Percentiles rank a stretch among this genome's conserved stretches.
These are phyloP conservation scores for Morella rubra DNA, from an alignment of 306 rosid genomes.

Conservation along the genomic window DNA sequence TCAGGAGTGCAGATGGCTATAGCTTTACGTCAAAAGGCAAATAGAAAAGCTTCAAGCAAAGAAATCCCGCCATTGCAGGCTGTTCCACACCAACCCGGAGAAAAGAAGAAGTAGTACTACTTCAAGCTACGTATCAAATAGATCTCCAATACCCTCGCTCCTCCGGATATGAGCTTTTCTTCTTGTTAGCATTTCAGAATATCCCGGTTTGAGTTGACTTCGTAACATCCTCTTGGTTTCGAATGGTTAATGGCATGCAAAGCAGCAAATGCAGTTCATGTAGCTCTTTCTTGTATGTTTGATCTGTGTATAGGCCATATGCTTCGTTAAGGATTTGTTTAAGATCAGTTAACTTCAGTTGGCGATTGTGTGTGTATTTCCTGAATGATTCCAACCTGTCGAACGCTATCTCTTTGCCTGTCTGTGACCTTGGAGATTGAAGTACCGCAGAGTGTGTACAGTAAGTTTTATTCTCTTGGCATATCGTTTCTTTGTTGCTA, in stretches of 20 bases:
- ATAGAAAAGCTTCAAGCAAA: too few species aligned
- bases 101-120: constrained; percentile 32
- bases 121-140: constrained; percentile 27
- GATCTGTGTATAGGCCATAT: neutral
- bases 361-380: neutral
- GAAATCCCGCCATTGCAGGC: too few species aligned
- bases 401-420: too few species aligned
- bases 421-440: neutral
- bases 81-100: too few species aligned
- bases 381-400: too few species aligned
- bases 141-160: constrained; percentile 41
- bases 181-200: constrained; percentile 41
- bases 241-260: neutral
- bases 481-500: neutral
- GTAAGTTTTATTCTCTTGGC: neutral
- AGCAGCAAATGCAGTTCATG: neutral
- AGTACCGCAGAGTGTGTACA: neutral
- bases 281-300: neutral
- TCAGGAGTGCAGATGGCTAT: too few species aligned
- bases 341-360: neutral
- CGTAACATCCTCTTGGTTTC: constrained; percentile 17
- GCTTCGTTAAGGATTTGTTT: neutral
- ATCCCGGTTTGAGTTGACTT: constrained; percentile 11
- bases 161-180: constrained; percentile 60
- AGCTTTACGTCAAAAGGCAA: too few species aligned